Base-by-base conservation (phyloP, 164 flowering plant genomes). In the Litsea cubeba region DNA sequence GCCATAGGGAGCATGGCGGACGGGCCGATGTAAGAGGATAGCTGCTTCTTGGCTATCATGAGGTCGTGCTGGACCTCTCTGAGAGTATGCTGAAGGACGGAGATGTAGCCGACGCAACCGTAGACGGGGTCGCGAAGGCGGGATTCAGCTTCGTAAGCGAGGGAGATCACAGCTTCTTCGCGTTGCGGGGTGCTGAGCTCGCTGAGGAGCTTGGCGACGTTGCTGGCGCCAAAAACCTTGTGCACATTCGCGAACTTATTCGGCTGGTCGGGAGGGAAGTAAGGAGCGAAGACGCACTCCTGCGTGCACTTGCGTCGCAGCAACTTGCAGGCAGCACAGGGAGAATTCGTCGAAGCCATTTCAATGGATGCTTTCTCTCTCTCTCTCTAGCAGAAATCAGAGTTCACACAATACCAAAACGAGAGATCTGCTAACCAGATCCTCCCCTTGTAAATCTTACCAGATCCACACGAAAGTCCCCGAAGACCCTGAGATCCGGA, bases 201-300 rank as follows among this genome's bases (percentile, higher is more conserved):
- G 30, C 72, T 72, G 20, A 81, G 83, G 3, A 81, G 71, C 71
- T 81, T 81, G 10, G 78, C 67, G 1, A 81, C 80, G 15, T 81
- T 81, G 71, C 83, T 81, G 5, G 83, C 83, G 14, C 83, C 83
- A 40, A 81, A 81, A 8, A 81, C 83, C 70, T 75, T 81, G 74
- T 81, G 83, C 3, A 81, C 83, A 3, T 75, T 77, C 1, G 83
- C 71, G 22, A 81, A 81, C 26, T 81, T 81, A 50, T 72, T 74
- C 2, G 83, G 83, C 15, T 77, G 63, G 30, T 81, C 83, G 1
- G 83, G 83, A 49, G 83, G 83, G 65, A 81, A 81, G 17, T 77
- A 81, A 1, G 83, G 83, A 0, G 83, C 83, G 40, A 81, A 81
- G 10, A 73, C 72, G 50, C 83, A 81, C n/a, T 81, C 83, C 51